These are phyloP conservation scores for Leccinum subtestaceum DNA, from an alignment of 768 basidiomycete genomes.

Conservation along the genomic window DNA sequence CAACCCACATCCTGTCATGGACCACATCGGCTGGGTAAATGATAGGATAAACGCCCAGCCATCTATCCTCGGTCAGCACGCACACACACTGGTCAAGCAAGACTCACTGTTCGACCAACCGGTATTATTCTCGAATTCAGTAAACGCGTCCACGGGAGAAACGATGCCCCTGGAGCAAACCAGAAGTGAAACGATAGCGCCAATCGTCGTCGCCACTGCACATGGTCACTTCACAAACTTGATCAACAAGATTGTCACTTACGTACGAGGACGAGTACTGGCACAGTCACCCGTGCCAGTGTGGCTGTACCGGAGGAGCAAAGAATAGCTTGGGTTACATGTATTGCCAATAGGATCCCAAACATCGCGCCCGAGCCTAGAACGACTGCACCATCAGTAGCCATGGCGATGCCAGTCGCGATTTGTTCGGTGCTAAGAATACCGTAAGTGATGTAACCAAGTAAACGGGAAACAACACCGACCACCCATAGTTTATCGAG, in stretches of 20 bases:
- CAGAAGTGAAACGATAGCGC: neutral
- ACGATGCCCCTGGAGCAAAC: slow-evolving; percentile 17
- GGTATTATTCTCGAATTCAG: slow-evolving; percentile 28
- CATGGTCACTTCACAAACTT: neutral
- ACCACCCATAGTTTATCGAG: slow-evolving; percentile 23
- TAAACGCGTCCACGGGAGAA: slow-evolving; percentile 20
- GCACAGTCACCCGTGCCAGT: slow-evolving; percentile 18
- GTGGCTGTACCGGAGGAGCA: slow-evolving; percentile 20
- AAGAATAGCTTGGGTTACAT: slow-evolving; percentile 14
- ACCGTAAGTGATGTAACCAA: neutral
- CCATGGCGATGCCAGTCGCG: slow-evolving; percentile 18
- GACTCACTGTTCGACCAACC: slow-evolving; percentile 20
- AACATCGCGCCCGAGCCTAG: slow-evolving; percentile 17
- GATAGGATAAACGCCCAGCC: slow-evolving; percentile 24
- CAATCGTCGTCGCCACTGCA: slow-evolving; percentile 18
- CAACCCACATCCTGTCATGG: slow-evolving; percentile 23
- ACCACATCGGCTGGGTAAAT: slow-evolving; percentile 29
- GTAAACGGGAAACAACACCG: neutral
- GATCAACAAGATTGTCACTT: neutral
- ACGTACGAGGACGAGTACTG: slow-evolving; percentile 11
- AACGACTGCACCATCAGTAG: slow-evolving; percentile 16
- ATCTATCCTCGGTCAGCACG: slow-evolving; percentile 9
- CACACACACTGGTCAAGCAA: neutral
- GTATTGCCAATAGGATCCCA: slow-evolving; percentile 21
- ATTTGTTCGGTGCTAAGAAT: slow-evolving; percentile 15